A percentile compares a stretch with the other conserved stretches of the same genome.
These are phyloP conservation scores for Leccinum fibrillosum DNA, from an alignment of 768 basidiomycete genomes.

Conservation along the genomic window DNA sequence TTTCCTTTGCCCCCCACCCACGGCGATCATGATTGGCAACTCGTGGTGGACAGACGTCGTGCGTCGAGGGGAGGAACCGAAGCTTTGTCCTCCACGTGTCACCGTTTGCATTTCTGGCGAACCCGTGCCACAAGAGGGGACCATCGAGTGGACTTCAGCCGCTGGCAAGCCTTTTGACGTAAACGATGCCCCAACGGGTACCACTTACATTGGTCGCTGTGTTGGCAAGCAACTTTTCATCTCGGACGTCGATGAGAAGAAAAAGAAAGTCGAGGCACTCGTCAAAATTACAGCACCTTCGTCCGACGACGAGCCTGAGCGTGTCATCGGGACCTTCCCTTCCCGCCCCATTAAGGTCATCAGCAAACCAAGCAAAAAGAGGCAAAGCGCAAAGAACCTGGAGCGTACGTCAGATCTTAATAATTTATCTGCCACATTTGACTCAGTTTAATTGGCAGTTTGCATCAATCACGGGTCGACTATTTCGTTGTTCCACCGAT, in stretches of 20 bases:
- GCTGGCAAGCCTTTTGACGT: slow-evolving; percentile 83
- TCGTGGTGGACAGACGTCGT: slow-evolving; percentile 90
- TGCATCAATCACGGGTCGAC: slow-evolving; percentile 96
- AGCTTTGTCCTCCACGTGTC: slow-evolving; percentile 75
- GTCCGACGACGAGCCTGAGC: slow-evolving; percentile 77
- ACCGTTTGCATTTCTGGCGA: slow-evolving; percentile 92
- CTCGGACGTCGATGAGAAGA: slow-evolving; percentile 91
- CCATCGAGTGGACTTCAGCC: slow-evolving; percentile 84
- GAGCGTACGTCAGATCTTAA: slow-evolving; percentile 60
- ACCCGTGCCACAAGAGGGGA: slow-evolving; percentile 78
- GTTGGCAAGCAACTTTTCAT: slow-evolving; percentile 96
- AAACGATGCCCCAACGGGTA: slow-evolving; percentile 71
- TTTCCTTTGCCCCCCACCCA: slow-evolving; percentile 91
- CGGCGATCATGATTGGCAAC: slow-evolving; percentile 90
- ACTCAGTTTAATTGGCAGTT: slow-evolving; percentile 45
- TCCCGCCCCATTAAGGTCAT: slow-evolving; percentile 98
- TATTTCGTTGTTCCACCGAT: slow-evolving; percentile 92
- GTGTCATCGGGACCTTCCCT: slow-evolving; percentile 84
- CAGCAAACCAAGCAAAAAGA: slow-evolving; percentile 97
- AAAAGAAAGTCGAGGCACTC: slow-evolving; percentile 91
- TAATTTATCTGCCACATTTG: slow-evolving; percentile 10
- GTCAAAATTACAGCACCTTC: slow-evolving; percentile 84
- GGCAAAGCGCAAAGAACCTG: slow-evolving; percentile 89
- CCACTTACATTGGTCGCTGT: slow-evolving; percentile 89
- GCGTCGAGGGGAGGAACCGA: slow-evolving; percentile 70